phyloP scores from a whole-genome alignment of 768 basidiomycete genomes.

The Amanita molliuscula region DNA sequence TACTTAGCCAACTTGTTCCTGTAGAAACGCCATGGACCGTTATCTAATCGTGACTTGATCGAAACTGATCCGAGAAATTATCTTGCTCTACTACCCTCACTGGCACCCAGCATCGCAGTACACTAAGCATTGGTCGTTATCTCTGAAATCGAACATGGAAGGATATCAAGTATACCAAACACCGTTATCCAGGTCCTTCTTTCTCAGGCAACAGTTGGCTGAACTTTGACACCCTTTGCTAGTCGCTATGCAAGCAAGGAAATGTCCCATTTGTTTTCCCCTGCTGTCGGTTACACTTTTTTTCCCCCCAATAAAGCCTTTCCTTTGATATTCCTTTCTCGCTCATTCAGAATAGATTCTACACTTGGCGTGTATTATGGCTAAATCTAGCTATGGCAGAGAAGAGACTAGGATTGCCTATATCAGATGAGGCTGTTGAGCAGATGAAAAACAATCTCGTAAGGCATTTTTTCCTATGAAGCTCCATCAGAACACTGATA shows the following conservation, averaged over 20 bases:
- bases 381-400: slow-evolving; percentile 94
- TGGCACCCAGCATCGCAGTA: too few relatives aligned
- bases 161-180: slow-evolving; percentile 7
- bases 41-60: too few relatives aligned
- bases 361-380: slow-evolving; percentile 94
- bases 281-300: slow-evolving; percentile 48
- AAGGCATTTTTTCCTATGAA: slow-evolving; percentile 13
- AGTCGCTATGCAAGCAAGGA: slow-evolving; percentile 99
- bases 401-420: slow-evolving; percentile 87
- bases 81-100: too few relatives aligned
- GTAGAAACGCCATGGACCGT: too few relatives aligned
- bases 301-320: background rate
- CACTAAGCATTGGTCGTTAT: too few relatives aligned
- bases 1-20: too few relatives aligned
- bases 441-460: slow-evolving; percentile 95
- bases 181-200: slow-evolving; percentile 5
- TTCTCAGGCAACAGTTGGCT: too few relatives aligned
- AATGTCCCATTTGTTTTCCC: slow-evolving; percentile 96
- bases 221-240: background rate
- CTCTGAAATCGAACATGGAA: slow-evolving; percentile 1
- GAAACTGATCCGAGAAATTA: too few relatives aligned
- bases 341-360: slow-evolving; percentile 70
- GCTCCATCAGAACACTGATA: background rate
- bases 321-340: background rate
- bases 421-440: slow-evolving; percentile 82